phyloP scores from a whole-genome alignment of 192 early-diverging fungal genomes.

The Umbelopsis sp. region DNA sequence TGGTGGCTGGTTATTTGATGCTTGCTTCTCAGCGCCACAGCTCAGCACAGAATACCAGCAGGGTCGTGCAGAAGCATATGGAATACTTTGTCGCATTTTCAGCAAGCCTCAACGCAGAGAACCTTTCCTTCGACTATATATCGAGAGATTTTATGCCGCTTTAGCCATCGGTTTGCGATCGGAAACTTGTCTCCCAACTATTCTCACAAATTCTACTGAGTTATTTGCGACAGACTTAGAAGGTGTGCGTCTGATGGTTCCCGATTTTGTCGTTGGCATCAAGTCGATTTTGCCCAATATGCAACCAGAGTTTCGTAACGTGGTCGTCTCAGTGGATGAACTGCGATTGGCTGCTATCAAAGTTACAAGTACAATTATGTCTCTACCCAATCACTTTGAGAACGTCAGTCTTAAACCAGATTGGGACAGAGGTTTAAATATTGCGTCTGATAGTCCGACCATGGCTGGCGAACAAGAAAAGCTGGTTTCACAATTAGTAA shows the following conservation, averaged over 20 bases:
- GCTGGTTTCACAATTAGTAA: constrained; percentile 54
- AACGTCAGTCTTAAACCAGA: constrained; percentile 55
- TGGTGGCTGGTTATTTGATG: constrained; percentile 80
- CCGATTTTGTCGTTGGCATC: constrained; percentile 72
- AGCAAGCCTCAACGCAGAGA: constrained; percentile 61
- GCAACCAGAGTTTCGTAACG: constrained; percentile 34
- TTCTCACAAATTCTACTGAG: constrained; percentile 61
- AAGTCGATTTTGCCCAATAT: constrained; percentile 61
- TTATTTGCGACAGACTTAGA: constrained; percentile 71
- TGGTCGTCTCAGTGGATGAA: constrained; percentile 57
- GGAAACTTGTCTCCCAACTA: constrained; percentile 67
- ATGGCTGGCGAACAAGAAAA: constrained; percentile 49
- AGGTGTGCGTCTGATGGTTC: constrained; percentile 72
- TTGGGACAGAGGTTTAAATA: constrained; percentile 51
- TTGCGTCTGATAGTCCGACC: constrained; percentile 38
- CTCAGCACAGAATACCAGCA: constrained; percentile 37
- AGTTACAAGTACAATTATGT: constrained; percentile 65
- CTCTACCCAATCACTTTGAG: constrained; percentile 72
- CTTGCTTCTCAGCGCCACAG: constrained; percentile 43
- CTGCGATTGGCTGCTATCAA: constrained; percentile 68
- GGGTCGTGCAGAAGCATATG: constrained; percentile 74
- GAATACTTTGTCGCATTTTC: constrained; percentile 77
- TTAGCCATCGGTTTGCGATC: constrained; percentile 61
- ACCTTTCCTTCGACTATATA: constrained; percentile 65
- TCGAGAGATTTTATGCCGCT: constrained; percentile 73